phyloP scores from a whole-genome alignment of 129 eudicot species.

The Apium graveolens region DNA sequence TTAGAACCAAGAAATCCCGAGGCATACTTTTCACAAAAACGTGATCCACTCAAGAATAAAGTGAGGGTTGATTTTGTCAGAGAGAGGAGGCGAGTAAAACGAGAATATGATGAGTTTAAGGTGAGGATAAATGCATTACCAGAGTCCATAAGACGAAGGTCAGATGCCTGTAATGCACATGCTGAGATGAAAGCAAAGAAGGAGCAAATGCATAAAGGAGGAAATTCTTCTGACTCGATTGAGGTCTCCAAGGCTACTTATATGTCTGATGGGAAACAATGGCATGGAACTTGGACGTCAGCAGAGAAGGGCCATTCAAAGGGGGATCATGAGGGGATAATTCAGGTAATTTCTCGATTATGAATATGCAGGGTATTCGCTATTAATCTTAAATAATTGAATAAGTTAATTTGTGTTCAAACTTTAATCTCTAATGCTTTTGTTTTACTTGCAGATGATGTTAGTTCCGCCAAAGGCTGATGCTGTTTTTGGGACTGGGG shows the following conservation, averaged over 20 bases:
- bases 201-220: conserved; percentile 39
- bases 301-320: conserved; percentile 45
- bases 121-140: conserved; percentile 58
- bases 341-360: conserved; percentile 37
- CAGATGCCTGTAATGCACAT: conserved; percentile 57
- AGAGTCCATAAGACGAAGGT: conserved; percentile 55
- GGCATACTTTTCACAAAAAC: conserved; percentile 54
- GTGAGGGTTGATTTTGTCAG: conserved; percentile 41
- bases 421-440: not conserved
- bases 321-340: conserved; percentile 65
- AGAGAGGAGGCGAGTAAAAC: conserved; percentile 49
- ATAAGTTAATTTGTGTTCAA: not conserved
- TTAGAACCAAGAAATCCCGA: conserved; percentile 60
- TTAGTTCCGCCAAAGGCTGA: conserved; percentile 50
- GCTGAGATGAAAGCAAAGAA: conserved; percentile 45
- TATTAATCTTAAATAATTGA: not conserved
- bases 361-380: not conserved
- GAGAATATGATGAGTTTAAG: conserved; percentile 58
- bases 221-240: conserved; percentile 15
- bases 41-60: conserved; percentile 57
- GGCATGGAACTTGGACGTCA: conserved; percentile 71
- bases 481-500: conserved; percentile 34
- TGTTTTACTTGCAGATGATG: conserved; percentile 35
- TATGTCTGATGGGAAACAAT: conserved; percentile 59
- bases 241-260: conserved; percentile 55